Conservation (phyloP, 495 filamentous ascomycete genomes). For the Neurospora sp. region DNA sequence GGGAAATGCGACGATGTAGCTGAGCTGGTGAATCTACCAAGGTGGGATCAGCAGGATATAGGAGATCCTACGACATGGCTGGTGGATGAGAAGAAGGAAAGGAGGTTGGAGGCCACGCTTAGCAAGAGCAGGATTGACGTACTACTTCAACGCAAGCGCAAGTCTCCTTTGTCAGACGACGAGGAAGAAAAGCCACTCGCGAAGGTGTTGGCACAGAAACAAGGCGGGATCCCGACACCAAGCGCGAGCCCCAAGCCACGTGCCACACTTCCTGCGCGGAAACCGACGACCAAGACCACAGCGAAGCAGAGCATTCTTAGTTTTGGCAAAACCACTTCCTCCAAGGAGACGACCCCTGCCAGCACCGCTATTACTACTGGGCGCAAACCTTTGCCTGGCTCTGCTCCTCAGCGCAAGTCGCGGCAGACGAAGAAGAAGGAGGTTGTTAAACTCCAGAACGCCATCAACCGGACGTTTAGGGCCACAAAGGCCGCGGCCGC, state of each 20-base stretch:
- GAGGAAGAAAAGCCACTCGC: conserved; percentile 8
- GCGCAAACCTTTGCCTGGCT: conserved; percentile 13
- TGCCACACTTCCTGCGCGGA: conserved; percentile 30
- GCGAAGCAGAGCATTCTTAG: conserved; percentile 31
- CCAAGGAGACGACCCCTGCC: conserved; percentile 6
- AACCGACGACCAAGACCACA: conserved; percentile 16
- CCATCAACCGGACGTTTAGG: conserved; percentile 32
- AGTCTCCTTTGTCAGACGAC: conserved; percentile 15
- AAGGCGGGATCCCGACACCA: conserved; percentile 53
- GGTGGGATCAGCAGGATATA: conserved; percentile 58
- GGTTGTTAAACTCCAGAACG: conserved; percentile 22
- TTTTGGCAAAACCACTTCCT: conserved; percentile 10
- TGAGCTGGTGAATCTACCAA: conserved; percentile 57
- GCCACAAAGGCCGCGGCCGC: conserved; percentile 24
- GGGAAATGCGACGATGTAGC: conserved; percentile 87
- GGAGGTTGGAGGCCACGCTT: conserved; percentile 18
- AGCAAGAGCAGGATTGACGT: conserved; percentile 30
- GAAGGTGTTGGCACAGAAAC: conserved; percentile 11
- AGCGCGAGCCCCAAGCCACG: conserved; percentile 46
- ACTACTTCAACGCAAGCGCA: conserved; percentile 23
- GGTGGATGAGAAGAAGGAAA: conserved; percentile 31
- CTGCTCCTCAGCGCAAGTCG: conserved; percentile 20
- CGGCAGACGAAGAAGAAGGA: conserved; percentile 28
- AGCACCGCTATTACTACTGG: neutral
- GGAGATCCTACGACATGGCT: conserved; percentile 27